These are phyloP conservation scores for Hanseniaspora pseudoguilliermondii DNA, from an alignment of 805 yeast genomes.

Conservation along the genomic window DNA sequence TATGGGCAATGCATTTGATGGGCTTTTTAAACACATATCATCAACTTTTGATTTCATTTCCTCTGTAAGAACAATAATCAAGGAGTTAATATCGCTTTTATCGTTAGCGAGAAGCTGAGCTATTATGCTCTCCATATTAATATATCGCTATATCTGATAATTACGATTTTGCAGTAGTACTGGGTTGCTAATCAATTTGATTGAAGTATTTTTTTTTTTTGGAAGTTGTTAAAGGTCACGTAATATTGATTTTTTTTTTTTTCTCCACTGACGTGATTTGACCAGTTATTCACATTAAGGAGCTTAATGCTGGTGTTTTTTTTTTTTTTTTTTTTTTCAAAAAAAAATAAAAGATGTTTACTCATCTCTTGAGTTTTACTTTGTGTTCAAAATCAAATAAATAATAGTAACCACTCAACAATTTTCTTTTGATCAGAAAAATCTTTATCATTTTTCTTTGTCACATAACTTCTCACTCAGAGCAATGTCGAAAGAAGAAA, in stretches of 20 bases:
- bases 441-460: not conserved
- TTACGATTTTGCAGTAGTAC: too few species aligned
- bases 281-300: too few species aligned
- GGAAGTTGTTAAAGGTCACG: too few species aligned
- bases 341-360: not conserved
- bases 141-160: not conserved
- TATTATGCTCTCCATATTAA: not conserved
- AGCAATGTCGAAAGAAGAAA: conserved; percentile 5
- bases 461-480: not conserved
- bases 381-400: not conserved
- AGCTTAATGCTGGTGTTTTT: too few species aligned
- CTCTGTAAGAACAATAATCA: conserved; percentile 2
- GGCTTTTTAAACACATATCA: not conserved
- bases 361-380: not conserved
- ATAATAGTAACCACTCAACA: not conserved
- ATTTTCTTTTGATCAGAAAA: not conserved
- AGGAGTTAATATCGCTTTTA: not conserved
- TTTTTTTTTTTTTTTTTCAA: too few species aligned
- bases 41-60: not conserved
- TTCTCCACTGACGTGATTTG: too few species aligned
- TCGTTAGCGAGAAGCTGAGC: not conserved
- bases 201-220: too few species aligned
- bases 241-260: too few species aligned
- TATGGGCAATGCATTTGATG: not conserved
- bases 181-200: too few species aligned